Percentiles rank a stretch among this genome's conserved stretches.
These are phyloP conservation scores for Typha latifolia DNA, from an alignment of 176 grass and related monocot species.

Conservation along the genomic window DNA sequence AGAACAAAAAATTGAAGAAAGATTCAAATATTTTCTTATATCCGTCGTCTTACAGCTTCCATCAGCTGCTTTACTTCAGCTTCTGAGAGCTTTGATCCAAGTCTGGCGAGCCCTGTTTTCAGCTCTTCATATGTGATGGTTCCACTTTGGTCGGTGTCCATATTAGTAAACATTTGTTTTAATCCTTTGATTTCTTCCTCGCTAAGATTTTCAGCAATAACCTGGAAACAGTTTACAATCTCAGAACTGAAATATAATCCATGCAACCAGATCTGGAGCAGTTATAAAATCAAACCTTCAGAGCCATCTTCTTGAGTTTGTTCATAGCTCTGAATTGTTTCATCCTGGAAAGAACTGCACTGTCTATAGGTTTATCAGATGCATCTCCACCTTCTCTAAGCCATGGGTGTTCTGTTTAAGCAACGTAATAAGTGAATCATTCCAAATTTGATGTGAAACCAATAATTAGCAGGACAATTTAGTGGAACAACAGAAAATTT, in stretches of 20 bases:
- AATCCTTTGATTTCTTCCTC: slow-evolving; percentile 95
- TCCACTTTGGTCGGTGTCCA: slow-evolving; percentile 89
- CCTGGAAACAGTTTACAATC: slow-evolving; percentile 34
- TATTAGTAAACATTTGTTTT: slow-evolving; percentile 98
- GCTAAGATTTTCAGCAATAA: slow-evolving; percentile 89
- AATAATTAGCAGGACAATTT: background rate
- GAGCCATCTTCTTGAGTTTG: slow-evolving; percentile 98
- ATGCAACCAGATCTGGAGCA: background rate
- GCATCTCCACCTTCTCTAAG: slow-evolving; percentile 72
- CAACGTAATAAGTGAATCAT: slow-evolving; percentile 21
- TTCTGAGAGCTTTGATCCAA: slow-evolving; percentile 84
- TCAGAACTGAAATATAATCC: background rate
- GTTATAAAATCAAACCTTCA: slow-evolving; percentile 47
- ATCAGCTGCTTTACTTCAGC: slow-evolving; percentile 98
- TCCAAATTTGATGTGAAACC: background rate
- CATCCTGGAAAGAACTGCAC: slow-evolving; percentile 98
- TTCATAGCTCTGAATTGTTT: slow-evolving; percentile 99
- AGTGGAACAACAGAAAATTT: background rate
- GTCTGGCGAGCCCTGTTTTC: slow-evolving; percentile 74
- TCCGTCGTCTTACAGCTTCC: slow-evolving; percentile 64
- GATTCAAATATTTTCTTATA: background rate
- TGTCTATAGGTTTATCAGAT: slow-evolving; percentile 95
- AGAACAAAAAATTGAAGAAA: background rate
- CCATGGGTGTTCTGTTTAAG: slow-evolving; percentile 84
- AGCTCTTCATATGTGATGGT: slow-evolving; percentile 98